phyloP scores from a whole-genome alignment of 106 monocot genomes.

The Dendrobium officinale region DNA sequence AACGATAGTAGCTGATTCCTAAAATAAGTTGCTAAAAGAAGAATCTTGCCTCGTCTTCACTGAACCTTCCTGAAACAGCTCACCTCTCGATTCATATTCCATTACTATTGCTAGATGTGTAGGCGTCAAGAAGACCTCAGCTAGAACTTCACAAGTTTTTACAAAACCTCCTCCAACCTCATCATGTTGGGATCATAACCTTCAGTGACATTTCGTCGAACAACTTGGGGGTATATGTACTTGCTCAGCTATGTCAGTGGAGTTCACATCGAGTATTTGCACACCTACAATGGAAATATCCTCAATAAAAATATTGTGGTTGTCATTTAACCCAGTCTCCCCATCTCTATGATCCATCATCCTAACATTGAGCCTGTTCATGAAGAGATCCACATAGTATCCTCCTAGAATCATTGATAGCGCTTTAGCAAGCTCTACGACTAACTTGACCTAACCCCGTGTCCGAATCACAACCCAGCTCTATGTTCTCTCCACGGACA shows the following conservation, averaged over 20 bases:
- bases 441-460: slow-evolving; percentile 95
- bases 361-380: background rate
- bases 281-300: no score
- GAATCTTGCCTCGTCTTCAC: slow-evolving; percentile 58
- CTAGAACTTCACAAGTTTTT: no score
- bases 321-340: no score
- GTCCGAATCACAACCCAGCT: slow-evolving; percentile 83
- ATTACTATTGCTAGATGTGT: slow-evolving; percentile 51
- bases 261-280: no score
- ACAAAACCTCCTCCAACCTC: no score
- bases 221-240: no score
- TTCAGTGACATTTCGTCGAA: no score
- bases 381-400: slow-evolving; percentile 86
- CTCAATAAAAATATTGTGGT: no score
- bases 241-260: no score
- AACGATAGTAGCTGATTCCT: slow-evolving; percentile 80
- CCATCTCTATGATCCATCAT: no score
- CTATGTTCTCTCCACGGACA: slow-evolving; percentile 95
- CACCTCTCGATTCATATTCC: slow-evolving; percentile 58
- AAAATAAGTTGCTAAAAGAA: slow-evolving; percentile 87
- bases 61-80: slow-evolving; percentile 57
- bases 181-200: no score
- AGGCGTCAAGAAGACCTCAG: slow-evolving; percentile 41
- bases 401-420: slow-evolving; percentile 90
- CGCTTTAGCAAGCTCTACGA: slow-evolving; percentile 86